These are phyloP conservation scores for Phoenix dactylifera DNA, from an alignment of 176 grass and related monocot species.

Conservation along the genomic window DNA sequence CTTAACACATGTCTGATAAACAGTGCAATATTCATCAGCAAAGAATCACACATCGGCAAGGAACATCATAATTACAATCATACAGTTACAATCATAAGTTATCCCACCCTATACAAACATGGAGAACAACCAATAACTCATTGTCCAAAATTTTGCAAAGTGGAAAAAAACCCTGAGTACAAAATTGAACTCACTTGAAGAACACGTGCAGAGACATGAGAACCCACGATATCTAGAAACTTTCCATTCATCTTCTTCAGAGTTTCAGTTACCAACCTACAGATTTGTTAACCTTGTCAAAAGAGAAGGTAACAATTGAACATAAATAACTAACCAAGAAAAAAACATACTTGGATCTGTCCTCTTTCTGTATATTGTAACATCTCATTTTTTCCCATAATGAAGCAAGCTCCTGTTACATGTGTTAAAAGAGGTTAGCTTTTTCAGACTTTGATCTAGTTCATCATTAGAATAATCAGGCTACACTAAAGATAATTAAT, in stretches of 20 bases:
- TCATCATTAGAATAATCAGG: neutral
- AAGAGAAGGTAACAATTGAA: neutral
- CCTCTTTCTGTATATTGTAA: constrained; percentile 44
- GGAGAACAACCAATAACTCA: no score
- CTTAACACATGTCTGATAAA: constrained; percentile 75
- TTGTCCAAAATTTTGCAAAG: no score
- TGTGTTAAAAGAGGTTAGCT: neutral
- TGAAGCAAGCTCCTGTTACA: constrained; percentile 57
- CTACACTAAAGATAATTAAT: neutral
- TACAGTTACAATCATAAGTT: neutral
- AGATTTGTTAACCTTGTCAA: constrained; percentile 8
- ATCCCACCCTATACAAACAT: no score
- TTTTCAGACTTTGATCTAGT: neutral
- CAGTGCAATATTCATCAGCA: constrained; percentile 3
- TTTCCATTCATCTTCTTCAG: constrained; percentile 75
- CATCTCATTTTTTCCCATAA: constrained; percentile 97
- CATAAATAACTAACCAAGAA: neutral
- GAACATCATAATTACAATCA: neutral
- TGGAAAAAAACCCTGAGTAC: no score
- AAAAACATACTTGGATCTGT: constrained; percentile 65
- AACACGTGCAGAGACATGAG: constrained; percentile 78
- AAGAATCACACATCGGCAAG: constrained; percentile 2
- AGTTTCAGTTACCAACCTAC: constrained; percentile 68
- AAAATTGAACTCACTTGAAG: constrained; percentile 58
- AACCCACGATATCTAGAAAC: constrained; percentile 65